phyloP scores from a whole-genome alignment of 192 early-diverging fungal genomes.

The Phlyctochytrium planicorne region DNA sequence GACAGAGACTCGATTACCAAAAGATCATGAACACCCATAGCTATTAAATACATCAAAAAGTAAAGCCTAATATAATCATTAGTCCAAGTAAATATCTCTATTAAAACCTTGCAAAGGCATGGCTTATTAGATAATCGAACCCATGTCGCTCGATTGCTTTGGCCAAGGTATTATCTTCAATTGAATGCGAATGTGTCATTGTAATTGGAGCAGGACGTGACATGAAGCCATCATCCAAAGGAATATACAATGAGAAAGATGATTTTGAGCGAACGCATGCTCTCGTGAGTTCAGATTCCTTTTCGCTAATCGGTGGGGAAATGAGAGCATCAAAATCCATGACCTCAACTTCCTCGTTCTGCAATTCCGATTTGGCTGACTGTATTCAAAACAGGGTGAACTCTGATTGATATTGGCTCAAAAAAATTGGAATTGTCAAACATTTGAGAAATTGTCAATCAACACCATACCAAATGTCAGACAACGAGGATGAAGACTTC shows the following conservation, averaged over 20 bases:
- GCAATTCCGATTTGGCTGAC: too few relatives aligned
- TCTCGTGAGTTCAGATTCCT: background rate
- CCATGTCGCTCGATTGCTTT: conserved; percentile 5
- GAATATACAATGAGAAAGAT: background rate
- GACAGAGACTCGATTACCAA: conserved; percentile 29
- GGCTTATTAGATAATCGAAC: conserved; percentile 48
- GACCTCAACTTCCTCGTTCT: too few relatives aligned
- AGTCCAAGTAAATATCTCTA: background rate
- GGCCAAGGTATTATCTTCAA: background rate
- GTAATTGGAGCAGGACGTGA: background rate
- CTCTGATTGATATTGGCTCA: background rate
- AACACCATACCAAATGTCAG: too few relatives aligned
- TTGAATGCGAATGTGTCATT: background rate
- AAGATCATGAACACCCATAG: conserved; percentile 32
- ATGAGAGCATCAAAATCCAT: background rate
- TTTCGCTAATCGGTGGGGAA: too few relatives aligned
- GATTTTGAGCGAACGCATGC: background rate
- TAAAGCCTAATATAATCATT: conserved; percentile 23
- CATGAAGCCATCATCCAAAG: background rate
- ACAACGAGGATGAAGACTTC: conserved; percentile 48
- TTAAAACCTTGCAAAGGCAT: conserved; percentile 43
- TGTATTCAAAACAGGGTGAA: too few relatives aligned
- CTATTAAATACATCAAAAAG: conserved; percentile 50
- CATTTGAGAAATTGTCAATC: too few relatives aligned
- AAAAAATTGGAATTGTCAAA: background rate